Base-by-base conservation (phyloP, 2,329 filamentous ascomycete genomes). In the Neofusicoccum umdonicola region DNA sequence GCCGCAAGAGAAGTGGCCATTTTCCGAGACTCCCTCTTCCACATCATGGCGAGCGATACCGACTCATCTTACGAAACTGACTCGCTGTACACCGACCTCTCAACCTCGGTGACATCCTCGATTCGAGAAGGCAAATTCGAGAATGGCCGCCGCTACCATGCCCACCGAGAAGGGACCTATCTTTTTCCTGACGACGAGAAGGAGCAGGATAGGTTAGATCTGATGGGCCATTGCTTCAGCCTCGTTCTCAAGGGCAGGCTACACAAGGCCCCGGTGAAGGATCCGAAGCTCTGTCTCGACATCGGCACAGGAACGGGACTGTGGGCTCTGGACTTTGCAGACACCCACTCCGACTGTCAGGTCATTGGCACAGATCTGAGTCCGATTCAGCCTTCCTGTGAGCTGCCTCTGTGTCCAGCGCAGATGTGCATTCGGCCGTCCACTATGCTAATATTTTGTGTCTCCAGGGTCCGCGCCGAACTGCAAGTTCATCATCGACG, bases 351-450 rank as follows among this genome's bases (percentile, higher is more conserved):
- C 2, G 72, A 71, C 9, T 72, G 72, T 4, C 65, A 68, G 22
- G 71, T 76, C 19, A 68, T 76, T 31, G 71, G 89, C 87, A 69
- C 85, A 88, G 44, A 27, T 9, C 37, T 39, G 8, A 39, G 37
- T 5, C 52, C 22, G 8, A 34, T 42, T 12, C 37, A 39, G 11
- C 37, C 37, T 12, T 39, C 37, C 13, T 39, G 82, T 80, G 39
- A 39, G 37, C 37, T 9, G 11, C 37, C 11, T 39, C 37, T 11
- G 3, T 39, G 37, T 39, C 41, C 41, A 4, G 56, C 41, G 22
- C 44, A 57, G 19, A 57, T 8, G 39, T 58, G 9, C 13, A 39
- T 15, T 7, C 37, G 3, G 13, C 6, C 6, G 27, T 31, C 37
- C 8, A 22, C 12, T 31, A 2, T 64, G 65, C 66, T 66, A 11